Evolutionary conservation across 495 filamentous ascomycete genomes (phyloP).

Genomic region (Aspergillus sclerotiicarbonarius): DNA sequence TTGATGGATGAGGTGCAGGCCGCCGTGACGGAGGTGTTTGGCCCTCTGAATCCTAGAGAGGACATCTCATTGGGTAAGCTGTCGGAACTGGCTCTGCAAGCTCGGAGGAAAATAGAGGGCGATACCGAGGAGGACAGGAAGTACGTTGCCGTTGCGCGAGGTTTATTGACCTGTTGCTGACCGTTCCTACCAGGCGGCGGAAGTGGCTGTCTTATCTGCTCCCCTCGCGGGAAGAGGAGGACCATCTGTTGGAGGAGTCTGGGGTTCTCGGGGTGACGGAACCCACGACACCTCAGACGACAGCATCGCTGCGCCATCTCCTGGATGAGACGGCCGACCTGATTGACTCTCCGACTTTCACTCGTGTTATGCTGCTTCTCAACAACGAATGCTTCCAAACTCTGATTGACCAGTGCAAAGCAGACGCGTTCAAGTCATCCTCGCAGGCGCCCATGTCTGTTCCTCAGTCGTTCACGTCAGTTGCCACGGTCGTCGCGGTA

Average conservation of each 20-base stretch:
- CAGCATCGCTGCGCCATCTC: constrained; percentile 71
- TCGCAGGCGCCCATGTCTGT: constrained; percentile 40
- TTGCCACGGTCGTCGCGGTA: constrained; percentile 38
- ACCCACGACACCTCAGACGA: constrained; percentile 39
- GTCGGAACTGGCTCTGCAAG: constrained; percentile 71
- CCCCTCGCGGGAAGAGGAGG: constrained; percentile 72
- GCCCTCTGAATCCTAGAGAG: constrained; percentile 79
- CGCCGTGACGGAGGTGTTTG: constrained; percentile 84
- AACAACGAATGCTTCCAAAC: constrained; percentile 84
- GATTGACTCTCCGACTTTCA: constrained; percentile 88
- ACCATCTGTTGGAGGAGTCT: constrained; percentile 77
- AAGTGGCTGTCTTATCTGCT: constrained; percentile 87
- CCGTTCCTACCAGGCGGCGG: constrained; percentile 19
- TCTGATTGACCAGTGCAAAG: constrained; percentile 73
- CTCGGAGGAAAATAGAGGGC: constrained; percentile 82
- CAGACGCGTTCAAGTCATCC: constrained; percentile 70
- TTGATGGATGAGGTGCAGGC: constrained; percentile 73
- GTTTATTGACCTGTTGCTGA: background rate
- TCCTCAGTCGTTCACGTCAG: constrained; percentile 43
- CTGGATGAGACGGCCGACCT: constrained; percentile 94
- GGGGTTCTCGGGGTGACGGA: constrained; percentile 62
- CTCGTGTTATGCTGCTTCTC: constrained; percentile 75
- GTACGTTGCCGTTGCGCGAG: constrained; percentile 33
- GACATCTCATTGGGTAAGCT: constrained; percentile 77
- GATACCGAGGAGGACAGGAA: constrained; percentile 62